Conservation (phyloP, 139 green algal species). For the Chlorella sp. region DNA sequence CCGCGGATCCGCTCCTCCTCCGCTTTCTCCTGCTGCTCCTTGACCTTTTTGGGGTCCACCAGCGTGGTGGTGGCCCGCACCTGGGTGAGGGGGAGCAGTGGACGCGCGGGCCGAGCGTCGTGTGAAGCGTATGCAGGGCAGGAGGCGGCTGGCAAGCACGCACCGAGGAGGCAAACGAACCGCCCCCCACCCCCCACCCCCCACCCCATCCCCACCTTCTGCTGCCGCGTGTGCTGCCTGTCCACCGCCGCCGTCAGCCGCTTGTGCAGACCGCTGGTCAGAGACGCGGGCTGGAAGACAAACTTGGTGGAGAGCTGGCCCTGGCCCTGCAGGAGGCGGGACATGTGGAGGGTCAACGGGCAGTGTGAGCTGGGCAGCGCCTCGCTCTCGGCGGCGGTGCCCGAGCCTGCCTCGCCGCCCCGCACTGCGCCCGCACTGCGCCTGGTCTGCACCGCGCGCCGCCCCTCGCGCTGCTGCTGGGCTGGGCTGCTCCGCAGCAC, state of each 20-base stretch:
- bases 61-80: slow-evolving; percentile 45
- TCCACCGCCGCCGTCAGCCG: slow-evolving; percentile 54
- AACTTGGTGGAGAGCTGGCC: slow-evolving; percentile 64
- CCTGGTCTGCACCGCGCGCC: too few relatives aligned
- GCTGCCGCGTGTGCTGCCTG: slow-evolving; percentile 40
- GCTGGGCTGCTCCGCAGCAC: too few relatives aligned
- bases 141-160: too few relatives aligned
- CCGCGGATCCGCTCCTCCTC: slow-evolving; percentile 46
- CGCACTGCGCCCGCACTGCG: too few relatives aligned
- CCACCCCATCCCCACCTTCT: slow-evolving; percentile 20
- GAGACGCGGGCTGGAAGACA: slow-evolving; percentile 62
- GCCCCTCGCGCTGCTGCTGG: too few relatives aligned
- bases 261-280: slow-evolving; percentile 66
- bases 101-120: neutral
- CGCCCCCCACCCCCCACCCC: too few relatives aligned
- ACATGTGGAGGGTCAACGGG: too few relatives aligned
- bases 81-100: neutral
- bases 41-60: slow-evolving; percentile 42
- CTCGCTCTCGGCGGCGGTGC: too few relatives aligned
- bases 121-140: too few relatives aligned
- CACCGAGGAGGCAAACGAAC: too few relatives aligned
- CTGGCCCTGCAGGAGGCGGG: slow-evolving; percentile 77
- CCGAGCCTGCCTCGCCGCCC: too few relatives aligned
- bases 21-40: slow-evolving; percentile 38
- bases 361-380: too few relatives aligned